Evolutionary conservation across 2,329 filamentous ascomycete species (phyloP).

Genomic region (Claviceps lovelessii): DNA sequence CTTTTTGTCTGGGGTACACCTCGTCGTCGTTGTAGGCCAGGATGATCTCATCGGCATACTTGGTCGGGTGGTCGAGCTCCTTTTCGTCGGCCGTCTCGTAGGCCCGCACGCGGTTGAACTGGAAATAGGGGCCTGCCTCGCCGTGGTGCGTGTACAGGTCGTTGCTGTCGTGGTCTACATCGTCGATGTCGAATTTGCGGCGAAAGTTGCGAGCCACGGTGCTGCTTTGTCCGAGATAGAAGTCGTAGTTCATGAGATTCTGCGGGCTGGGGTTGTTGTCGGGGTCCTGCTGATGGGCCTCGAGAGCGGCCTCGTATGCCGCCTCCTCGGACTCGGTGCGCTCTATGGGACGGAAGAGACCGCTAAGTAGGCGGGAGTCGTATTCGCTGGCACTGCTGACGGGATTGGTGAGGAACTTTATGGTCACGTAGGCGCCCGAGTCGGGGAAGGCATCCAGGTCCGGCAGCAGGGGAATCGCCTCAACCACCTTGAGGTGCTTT

Average conservation of each 20-base stretch:
- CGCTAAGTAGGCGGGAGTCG: slow-evolving; percentile 46
- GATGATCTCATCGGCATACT: slow-evolving; percentile 51
- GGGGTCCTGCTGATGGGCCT: slow-evolving; percentile 43
- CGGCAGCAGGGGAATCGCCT: slow-evolving; percentile 47
- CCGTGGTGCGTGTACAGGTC: slow-evolving; percentile 39
- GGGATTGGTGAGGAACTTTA: slow-evolving; percentile 55
- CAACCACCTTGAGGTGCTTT: slow-evolving; percentile 41
- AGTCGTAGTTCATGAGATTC: slow-evolving; percentile 50
- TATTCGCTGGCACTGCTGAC: slow-evolving; percentile 37
- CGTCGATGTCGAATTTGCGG: slow-evolving; percentile 43
- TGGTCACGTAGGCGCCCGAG: slow-evolving; percentile 52
- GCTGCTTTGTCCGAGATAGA: slow-evolving; percentile 42
- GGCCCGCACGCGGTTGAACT: slow-evolving; percentile 45
- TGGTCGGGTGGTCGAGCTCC: slow-evolving; percentile 40
- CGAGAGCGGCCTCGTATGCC: slow-evolving; percentile 34
- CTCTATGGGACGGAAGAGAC: slow-evolving; percentile 47
- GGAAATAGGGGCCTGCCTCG: slow-evolving; percentile 37
- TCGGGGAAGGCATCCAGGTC: slow-evolving; percentile 57
- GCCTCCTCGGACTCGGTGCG: slow-evolving; percentile 39
- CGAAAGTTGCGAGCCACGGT: slow-evolving; percentile 40
- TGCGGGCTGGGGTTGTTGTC: slow-evolving; percentile 39
- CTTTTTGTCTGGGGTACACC: slow-evolving; percentile 36
- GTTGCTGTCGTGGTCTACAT: slow-evolving; percentile 38
- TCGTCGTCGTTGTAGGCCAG: slow-evolving; percentile 43
- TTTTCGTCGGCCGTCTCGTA: slow-evolving; percentile 50